Base-by-base conservation (phyloP, 345 rosid genomes). In the Acer saccharum region DNA sequence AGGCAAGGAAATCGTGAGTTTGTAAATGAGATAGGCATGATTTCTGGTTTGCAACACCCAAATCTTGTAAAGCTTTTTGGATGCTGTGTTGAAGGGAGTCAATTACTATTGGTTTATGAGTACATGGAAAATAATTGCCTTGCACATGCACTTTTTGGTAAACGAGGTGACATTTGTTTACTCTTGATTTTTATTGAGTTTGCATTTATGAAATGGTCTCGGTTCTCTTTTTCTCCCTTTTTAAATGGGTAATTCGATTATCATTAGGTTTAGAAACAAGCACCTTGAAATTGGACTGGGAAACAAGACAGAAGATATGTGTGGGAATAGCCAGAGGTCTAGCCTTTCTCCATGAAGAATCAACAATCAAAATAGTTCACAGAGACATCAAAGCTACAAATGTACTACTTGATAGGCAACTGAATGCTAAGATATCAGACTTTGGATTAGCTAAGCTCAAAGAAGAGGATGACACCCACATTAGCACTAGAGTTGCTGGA, bases 1-100 rank as follows among this genome's bases (percentile, higher is more conserved):
- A 84, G 77, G 35, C 97, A 92, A 76, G 97, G 94, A 61, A 88
- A 90, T 80, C 86, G 91, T 16, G 97, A 92, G 69, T 92, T 92
- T 74, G 71, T 92, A 76, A 81, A 84, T 50, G 87, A 84, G 57
- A 74, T 84, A 25, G 87, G 87, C 73, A 77, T 78, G 81, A 84
- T 84, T 58, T 75, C 82, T 44, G 79, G 76, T 63, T 21, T 84
- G 35, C 84, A 81, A 8, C 87, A 84, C 66, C 84, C 77, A 68
- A 81, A 84, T 77, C 82, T 84, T 65, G 87, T 84, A 32, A 81
- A 66, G 12, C 75, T 84, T 13, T 75, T 72, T 27, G 87, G 87
- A 11, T 84, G 82, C 61, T 84, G 84, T 17, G 69, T 76, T 57
- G 87, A 81, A 52, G 71, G 71, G 43, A 73, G 79, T n/a, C 82